A percentile compares a stretch with the other conserved stretches of the same genome.
Conservation (phyloP, 305 asterid species). For the Solanum hybrid region DNA sequence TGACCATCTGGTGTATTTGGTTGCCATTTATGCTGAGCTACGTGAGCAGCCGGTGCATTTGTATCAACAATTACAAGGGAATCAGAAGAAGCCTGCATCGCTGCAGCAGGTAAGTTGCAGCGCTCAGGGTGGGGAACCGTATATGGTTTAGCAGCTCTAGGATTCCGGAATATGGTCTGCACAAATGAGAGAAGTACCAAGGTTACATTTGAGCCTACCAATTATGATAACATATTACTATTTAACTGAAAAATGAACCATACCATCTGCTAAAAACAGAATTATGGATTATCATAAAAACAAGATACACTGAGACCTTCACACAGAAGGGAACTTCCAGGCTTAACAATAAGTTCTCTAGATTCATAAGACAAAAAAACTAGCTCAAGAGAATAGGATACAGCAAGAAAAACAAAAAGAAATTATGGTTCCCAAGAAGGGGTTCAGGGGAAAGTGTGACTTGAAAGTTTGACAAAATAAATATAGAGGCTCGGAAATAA, state of each 20-base stretch:
- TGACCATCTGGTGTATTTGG: conserved; percentile 99
- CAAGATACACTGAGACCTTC: not conserved
- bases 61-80: conserved; percentile 72
- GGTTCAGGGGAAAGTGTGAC: not conserved
- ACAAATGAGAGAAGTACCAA: conserved; percentile 3
- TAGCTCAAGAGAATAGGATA: not conserved
- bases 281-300: not conserved
- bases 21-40: conserved; percentile 98
- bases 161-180: conserved; percentile 96
- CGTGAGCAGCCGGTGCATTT: conserved; percentile 87
- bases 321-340: not conserved
- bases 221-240: not conserved
- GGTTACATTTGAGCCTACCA: not conserved
- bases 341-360: not conserved
- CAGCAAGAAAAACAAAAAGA: not conserved
- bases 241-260: not conserved
- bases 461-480: not conserved
- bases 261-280: not conserved
- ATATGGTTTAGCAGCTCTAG: conserved; percentile 72
- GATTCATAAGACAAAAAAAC: not conserved
- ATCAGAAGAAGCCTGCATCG: conserved; percentile 83
- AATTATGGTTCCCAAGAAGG: not conserved
- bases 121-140: conserved; percentile 79
- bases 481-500: not conserved
- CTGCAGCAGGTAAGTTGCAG: conserved; percentile 98